Evolutionary conservation across 2,329 filamentous ascomycete species (phyloP), one percentile per base, ranked within the genome.

Genomic region (Aspergillus vadensis): DNA sequence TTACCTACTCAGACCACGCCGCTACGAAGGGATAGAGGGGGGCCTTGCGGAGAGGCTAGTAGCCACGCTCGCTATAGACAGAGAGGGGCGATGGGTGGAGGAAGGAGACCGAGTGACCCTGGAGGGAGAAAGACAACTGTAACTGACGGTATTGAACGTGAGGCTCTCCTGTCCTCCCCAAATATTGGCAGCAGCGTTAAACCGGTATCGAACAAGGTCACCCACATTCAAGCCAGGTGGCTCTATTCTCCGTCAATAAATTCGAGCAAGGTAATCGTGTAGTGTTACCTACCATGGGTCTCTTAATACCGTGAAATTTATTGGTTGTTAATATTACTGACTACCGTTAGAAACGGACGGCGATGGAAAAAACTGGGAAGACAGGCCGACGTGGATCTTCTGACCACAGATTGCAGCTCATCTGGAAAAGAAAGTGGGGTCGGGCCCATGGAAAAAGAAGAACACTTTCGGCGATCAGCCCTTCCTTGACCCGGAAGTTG

Each of bases 401-500:
- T 52, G 41, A 61, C 44, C 47, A 59, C 41, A 23, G 41, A 56
- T 48, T 59, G 59, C 62, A 60, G 53, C 54, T 52, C 60, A 52
- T 62, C 57, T 53, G 25, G 12, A 15, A 39, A 55, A 49, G 53
- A 38, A 60, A 58, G 48, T 56, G 53, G 55, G 56, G 60, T 59
- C 58, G 56, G 60, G 59, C 43, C 54, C 53, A 57, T 60, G 54
- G 44, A 58, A 58, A 55, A 59, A 61, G 62, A 66, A 63, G 58
- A 48, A 44, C 57, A 36, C 32, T 36, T 36, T 66, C 53, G 65
- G 55, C 66, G 65, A 67, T 66, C 66, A 57, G 63, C 53, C 58
- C 56, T 63, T 64, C 57, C 65, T 59, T 63, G 58, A 58, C 61
- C 64, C 55, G 59, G 60, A 60, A 58, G 43, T 59, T 64, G 60